Base-by-base conservation (phyloP, 768 basidiomycete species). In the Mycena albidolilacea region DNA sequence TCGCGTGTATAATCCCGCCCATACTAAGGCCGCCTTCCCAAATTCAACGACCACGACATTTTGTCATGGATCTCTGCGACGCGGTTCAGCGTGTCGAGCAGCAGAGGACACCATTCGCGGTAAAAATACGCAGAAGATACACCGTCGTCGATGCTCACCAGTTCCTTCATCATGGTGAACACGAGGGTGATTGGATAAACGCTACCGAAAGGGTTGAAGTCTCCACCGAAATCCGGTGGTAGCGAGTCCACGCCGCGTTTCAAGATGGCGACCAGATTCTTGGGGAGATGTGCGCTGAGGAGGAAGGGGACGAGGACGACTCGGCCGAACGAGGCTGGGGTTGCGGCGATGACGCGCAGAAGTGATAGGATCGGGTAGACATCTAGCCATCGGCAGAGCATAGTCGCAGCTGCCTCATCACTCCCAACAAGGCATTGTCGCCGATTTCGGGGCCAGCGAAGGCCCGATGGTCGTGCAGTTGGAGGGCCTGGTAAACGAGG, bases 331-430 rank as follows among this genome's bases (percentile, higher is more conserved):
- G 39, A 48, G 54, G 43, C 43, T n/a, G 65, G 66, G 50, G 44
- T 46, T 21, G 65, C 71, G 54, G 14, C 15, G 66, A 72, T 67
- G 65, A 65, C 71, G 21, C 71, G 71, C n/a, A 72, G 66, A 58
- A 63, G 59, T 5, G 71, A 59, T 61, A 72, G 50, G 44, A 72
- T 63, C 21, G 71, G 71, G 37, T 72, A 72, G 3, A 63, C 3
- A 52, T 72, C 71, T 23, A 72, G 66, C 71, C 71, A 72, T 46
- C 71, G 39, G 66, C 71, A 72, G 17, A 72, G 66, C 71, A 72
- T 72, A 0, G 66, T 67, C 7, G 66, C 60, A 21, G 71, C 71
- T 7, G 65, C 14, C 50, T 72, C 71, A 38, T 67, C 71, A 37
- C 48, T 41, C 39, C 61, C 71, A 46, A 30, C 66, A 9, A 72